Conservation (phyloP, 129 eudicot species). For the Ambrosia trifida region DNA sequence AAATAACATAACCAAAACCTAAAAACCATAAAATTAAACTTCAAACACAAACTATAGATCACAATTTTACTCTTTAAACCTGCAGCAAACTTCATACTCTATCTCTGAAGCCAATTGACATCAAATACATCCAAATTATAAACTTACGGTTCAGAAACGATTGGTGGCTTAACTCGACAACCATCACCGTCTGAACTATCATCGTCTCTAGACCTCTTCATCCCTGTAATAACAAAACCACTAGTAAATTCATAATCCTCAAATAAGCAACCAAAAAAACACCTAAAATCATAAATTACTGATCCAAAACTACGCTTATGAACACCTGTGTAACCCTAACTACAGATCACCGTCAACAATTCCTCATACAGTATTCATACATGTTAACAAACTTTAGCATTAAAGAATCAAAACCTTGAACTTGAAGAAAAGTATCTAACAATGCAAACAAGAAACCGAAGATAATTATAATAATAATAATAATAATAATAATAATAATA, state of each 20-base stretch:
- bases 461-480: background rate
- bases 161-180: constrained; percentile 47
- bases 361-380: constrained; percentile 37
- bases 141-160: constrained; percentile 58
- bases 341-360: constrained; percentile 47
- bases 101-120: constrained; percentile 5
- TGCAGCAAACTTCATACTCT: constrained; percentile 13
- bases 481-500: background rate
- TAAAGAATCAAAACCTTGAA: constrained; percentile 35
- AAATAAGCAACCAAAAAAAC: constrained; percentile 22
- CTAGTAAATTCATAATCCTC: constrained; percentile 9
- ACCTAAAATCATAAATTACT: constrained; percentile 24
- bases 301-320: constrained; percentile 41
- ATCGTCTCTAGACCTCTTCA: constrained; percentile 88
- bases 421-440: constrained; percentile 39
- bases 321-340: constrained; percentile 34
- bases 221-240: constrained; percentile 25
- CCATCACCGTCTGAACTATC: constrained; percentile 38
- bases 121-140: constrained; percentile 3
- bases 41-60: background rate
- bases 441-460: constrained; percentile 7
- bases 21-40: background rate
- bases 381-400: constrained; percentile 30
- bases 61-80: background rate
- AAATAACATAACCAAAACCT: background rate